Base-by-base conservation (phyloP, 2,329 filamentous ascomycete species). In the Microcyclospora tardicrescens region DNA sequence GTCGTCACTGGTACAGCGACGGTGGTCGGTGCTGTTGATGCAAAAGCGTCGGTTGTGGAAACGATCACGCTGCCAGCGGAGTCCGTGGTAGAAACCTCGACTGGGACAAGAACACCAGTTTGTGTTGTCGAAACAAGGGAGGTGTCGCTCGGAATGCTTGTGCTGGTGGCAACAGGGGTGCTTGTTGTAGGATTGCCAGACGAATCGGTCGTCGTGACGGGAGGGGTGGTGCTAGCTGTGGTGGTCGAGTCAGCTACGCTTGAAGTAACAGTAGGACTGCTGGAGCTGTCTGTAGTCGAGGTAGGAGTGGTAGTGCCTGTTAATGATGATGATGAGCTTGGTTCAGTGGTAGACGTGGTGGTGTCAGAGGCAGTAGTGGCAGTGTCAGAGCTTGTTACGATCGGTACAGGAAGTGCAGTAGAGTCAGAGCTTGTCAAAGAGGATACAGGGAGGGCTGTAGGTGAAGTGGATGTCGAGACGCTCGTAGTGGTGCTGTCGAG, bases 11-110 rank as follows among this genome's bases (percentile, higher is more conserved):
- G 36, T 3, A 55, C 47, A 5, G 47, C 50, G 9, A 57, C 47
- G 37, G 50, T 59, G 9, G 56, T 55, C 9, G 51, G 49, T 10
- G 54, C 51, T n/a, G 46, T 43, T 6, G 45, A 45, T 32, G 50
- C 56, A 39, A 68, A 59, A 36, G 63, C 60, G 5, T 56, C 53
- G 5, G 59, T 62, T 4, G 64, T 63, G n/a, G 45, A 28, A 2
- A 48, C 45, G n/a, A 57, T 48, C 6, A 60, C 50, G 37, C 51
- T 53, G 43, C 64, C 65, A 19, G 49, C 50, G 24, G 49, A 48
- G 41, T 61, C 47, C 12, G 61, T 66, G 2, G 62, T 60, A 1
- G 61, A 60, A 36, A 61, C 43, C 14, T 55, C 50, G 16, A 63
- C 51, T 9, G 61, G 59, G 8, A 68, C 53, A 27, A 68, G 45